Evolutionary conservation across 345 rosid genomes (phyloP).

Genomic region (Aquilaria malaccensis): DNA sequence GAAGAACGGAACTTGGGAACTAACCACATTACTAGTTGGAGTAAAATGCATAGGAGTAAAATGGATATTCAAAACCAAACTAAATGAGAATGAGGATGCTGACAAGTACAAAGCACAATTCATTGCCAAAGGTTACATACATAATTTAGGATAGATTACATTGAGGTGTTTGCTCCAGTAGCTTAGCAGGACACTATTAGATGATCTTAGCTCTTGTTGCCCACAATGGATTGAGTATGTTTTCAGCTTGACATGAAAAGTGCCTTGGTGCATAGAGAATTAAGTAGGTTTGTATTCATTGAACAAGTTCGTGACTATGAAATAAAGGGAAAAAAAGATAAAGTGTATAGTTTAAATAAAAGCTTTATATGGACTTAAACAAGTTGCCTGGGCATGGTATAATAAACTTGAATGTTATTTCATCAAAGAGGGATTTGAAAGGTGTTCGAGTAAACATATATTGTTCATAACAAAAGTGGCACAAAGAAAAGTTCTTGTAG

Average conservation of each 20-base stretch:
- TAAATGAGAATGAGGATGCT: background rate
- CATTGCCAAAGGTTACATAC: background rate
- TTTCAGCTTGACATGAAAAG: background rate
- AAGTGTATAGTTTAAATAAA: too few relatives aligned
- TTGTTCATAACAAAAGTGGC: background rate
- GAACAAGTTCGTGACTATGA: too few relatives aligned
- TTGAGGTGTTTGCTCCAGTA: background rate
- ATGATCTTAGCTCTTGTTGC: background rate
- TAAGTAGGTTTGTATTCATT: background rate
- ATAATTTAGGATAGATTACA: background rate
- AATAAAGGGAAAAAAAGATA: too few relatives aligned
- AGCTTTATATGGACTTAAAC: background rate
- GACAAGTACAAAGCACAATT: background rate
- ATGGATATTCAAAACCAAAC: background rate
- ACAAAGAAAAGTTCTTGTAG: too few relatives aligned
- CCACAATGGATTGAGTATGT: background rate
- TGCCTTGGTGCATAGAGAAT: background rate
- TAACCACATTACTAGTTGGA: background rate
- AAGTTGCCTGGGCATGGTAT: background rate
- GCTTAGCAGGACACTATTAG: background rate
- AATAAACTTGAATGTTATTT: background rate
- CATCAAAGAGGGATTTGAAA: background rate
- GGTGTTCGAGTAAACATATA: background rate
- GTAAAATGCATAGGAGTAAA: background rate
- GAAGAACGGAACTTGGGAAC: background rate